Conservation (phyloP, 768 basidiomycete genomes). For the Termitomyces sp. region DNA sequence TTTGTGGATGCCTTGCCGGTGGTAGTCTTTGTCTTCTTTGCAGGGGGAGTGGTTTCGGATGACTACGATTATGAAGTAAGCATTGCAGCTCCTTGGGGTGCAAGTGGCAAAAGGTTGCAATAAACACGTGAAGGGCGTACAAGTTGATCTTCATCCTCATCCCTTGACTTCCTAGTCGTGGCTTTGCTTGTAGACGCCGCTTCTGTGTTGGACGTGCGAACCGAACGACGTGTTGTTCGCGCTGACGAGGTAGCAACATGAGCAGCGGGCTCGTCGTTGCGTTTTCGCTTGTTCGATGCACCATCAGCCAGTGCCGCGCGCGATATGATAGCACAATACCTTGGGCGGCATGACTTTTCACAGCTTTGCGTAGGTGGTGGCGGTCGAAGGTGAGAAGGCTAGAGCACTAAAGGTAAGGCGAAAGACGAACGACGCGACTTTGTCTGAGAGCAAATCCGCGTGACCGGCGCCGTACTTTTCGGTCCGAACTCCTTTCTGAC, state of each 20-base stretch:
- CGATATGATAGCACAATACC: conserved; percentile 14
- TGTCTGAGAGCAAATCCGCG: conserved; percentile 10
- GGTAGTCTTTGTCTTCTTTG: conserved; percentile 36
- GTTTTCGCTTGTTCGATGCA: conserved; percentile 47
- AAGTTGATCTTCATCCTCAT: conserved; percentile 5
- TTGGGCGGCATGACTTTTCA: conserved; percentile 29
- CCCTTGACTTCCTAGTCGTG: conserved; percentile 17
- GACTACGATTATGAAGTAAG: conserved; percentile 5
- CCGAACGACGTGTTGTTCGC: conserved; percentile 41
- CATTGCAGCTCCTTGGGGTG: not conserved
- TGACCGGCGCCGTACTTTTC: conserved; percentile 18
- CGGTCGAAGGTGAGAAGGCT: not conserved
- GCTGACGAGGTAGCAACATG: conserved; percentile 27
- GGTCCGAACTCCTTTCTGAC: conserved; percentile 8
- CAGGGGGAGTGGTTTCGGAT: conserved; percentile 18
- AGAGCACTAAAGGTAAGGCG: not conserved
- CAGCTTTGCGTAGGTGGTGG: conserved; percentile 1
- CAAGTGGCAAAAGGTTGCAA: not conserved
- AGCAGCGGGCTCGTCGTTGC: conserved; percentile 32
- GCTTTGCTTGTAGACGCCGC: conserved; percentile 23
- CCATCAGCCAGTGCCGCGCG: not conserved
- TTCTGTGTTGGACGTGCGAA: conserved; percentile 24
- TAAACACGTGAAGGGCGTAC: conserved; percentile 14
- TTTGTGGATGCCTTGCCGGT: conserved; percentile 18
- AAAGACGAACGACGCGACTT: conserved; percentile 12